phyloP scores from a whole-genome alignment of 345 rosid genomes.

The Odontarrhena argentea region DNA sequence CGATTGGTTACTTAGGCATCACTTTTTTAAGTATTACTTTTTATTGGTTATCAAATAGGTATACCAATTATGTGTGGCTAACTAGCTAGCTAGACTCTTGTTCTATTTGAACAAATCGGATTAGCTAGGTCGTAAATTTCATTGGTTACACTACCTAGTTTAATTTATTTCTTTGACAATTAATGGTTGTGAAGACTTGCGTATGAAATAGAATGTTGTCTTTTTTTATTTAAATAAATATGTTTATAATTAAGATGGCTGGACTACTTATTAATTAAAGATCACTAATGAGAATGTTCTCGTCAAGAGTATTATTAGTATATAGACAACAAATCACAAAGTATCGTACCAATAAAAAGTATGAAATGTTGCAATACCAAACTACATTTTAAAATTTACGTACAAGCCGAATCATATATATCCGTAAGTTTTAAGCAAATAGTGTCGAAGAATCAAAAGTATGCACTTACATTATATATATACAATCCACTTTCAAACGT shows the following conservation, averaged over 20 bases:
- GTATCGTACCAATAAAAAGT: slow-evolving; percentile 27
- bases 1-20: slow-evolving; percentile 34
- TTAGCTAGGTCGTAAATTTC: slow-evolving; percentile 23
- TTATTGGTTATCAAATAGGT: slow-evolving; percentile 8
- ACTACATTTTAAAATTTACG: slow-evolving; percentile 20
- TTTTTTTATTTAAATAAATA: slow-evolving; percentile 2
- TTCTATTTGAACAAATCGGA: slow-evolving; percentile 17
- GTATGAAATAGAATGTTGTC: slow-evolving; percentile 21
- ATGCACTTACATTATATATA: slow-evolving; percentile 28
- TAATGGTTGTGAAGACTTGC: slow-evolving; percentile 38
- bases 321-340: slow-evolving; percentile 29
- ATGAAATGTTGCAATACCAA: slow-evolving; percentile 27
- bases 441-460: slow-evolving; percentile 25
- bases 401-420: slow-evolving; percentile 26
- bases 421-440: slow-evolving; percentile 29
- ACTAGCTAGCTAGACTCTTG: slow-evolving; percentile 30
- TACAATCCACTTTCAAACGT: slow-evolving; percentile 35
- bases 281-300: slow-evolving; percentile 33
- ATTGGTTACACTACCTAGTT: slow-evolving; percentile 19
- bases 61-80: slow-evolving; percentile 30
- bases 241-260: slow-evolving; percentile 15
- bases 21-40: slow-evolving; percentile 3
- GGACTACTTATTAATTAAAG: background rate
- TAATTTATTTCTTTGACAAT: slow-evolving; percentile 14
- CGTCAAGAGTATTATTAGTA: slow-evolving; percentile 22